phyloP scores from a whole-genome alignment of 2,329 filamentous ascomycete genomes.

The Trichoderma koningii region DNA sequence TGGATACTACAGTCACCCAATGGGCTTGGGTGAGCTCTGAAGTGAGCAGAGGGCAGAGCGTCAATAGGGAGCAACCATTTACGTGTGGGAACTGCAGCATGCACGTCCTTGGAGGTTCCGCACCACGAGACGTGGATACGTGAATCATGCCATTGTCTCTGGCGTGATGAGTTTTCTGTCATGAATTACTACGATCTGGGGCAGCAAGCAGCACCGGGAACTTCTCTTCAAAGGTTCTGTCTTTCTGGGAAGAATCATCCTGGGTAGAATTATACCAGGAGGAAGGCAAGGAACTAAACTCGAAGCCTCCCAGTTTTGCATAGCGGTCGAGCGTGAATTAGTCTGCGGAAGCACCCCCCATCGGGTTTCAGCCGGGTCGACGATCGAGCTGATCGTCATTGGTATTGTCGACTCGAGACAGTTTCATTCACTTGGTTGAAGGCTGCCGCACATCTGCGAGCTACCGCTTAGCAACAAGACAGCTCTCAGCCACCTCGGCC shows the following conservation, averaged over 20 bases:
- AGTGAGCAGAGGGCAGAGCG: background rate
- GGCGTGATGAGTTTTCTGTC: background rate
- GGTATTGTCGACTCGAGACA: slow-evolving; percentile 19
- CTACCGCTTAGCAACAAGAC: background rate
- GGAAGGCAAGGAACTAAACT: too few species aligned
- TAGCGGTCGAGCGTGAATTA: background rate
- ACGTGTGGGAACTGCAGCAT: background rate
- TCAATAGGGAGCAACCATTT: background rate
- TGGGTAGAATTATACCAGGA: too few species aligned
- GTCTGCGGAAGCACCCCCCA: background rate
- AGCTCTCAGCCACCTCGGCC: slow-evolving; percentile 1
- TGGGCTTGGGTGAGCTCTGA: background rate
- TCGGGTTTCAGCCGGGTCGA: background rate
- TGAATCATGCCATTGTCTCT: background rate
- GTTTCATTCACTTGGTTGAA: slow-evolving; percentile 3
- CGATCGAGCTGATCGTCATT: background rate
- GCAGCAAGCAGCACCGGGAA: background rate
- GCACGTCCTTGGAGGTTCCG: background rate
- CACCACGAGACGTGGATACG: background rate
- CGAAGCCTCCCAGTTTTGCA: background rate
- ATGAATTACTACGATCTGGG: too few species aligned
- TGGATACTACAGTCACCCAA: background rate
- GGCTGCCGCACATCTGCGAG: background rate
- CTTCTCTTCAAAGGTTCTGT: too few species aligned
- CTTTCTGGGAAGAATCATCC: too few species aligned